Conservation (phyloP, 768 basidiomycete genomes). For the Plicaturopsis crispa region DNA sequence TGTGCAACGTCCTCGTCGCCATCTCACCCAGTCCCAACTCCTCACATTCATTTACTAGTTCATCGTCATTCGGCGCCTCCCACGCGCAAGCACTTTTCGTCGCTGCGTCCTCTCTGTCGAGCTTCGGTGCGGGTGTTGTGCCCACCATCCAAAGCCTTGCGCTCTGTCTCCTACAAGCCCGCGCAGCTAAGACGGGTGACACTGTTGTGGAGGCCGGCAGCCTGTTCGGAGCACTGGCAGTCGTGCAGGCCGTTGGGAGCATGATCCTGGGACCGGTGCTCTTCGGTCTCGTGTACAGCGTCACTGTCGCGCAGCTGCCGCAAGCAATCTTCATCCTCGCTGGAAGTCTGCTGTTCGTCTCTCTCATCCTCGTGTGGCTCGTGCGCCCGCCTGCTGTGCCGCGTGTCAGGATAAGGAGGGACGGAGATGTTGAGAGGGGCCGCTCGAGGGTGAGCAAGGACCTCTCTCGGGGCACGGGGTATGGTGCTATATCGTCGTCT, state of each 20-base stretch:
- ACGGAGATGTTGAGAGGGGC: neutral
- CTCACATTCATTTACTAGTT: neutral
- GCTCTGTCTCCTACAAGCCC: slow-evolving; percentile 47
- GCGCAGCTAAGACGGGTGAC: slow-evolving; percentile 28
- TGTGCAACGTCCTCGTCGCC: slow-evolving; percentile 57
- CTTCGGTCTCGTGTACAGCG: slow-evolving; percentile 60
- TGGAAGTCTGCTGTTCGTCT: slow-evolving; percentile 41
- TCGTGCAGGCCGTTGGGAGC: slow-evolving; percentile 59
- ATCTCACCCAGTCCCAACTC: slow-evolving; percentile 40
- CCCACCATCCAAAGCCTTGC: slow-evolving; percentile 72
- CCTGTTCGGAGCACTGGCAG: slow-evolving; percentile 66
- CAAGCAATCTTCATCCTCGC: slow-evolving; percentile 63
- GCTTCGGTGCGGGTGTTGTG: slow-evolving; percentile 60
- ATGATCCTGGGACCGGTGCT: slow-evolving; percentile 62
- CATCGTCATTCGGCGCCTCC: slow-evolving; percentile 7
- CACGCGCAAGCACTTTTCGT: slow-evolving; percentile 41
- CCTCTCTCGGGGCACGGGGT: too few relatives aligned
- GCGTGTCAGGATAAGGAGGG: slow-evolving; percentile 3
- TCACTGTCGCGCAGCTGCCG: slow-evolving; percentile 56
- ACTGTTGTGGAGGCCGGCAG: slow-evolving; percentile 38
- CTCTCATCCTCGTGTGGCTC: slow-evolving; percentile 38
- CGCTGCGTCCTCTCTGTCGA: slow-evolving; percentile 51
- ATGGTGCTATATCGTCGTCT: too few relatives aligned
- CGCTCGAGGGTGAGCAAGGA: slow-evolving; percentile 31
- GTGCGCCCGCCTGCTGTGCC: slow-evolving; percentile 25